Evolutionary conservation across 768 basidiomycete genomes (phyloP).

Genomic region (Hygrocybe coccinea): DNA sequence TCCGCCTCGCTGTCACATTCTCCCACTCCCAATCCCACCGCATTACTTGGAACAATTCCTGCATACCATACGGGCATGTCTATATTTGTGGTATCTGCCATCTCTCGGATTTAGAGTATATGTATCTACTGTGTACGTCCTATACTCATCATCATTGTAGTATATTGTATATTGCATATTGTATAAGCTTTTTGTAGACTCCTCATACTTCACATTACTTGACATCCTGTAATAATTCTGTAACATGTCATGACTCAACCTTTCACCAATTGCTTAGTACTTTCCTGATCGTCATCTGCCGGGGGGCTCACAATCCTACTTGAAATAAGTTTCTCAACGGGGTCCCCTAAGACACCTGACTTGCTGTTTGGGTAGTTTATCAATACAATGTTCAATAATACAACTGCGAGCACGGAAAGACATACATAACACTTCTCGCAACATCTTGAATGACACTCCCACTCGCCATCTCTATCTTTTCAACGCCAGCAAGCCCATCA

Average conservation of each 20-base stretch:
- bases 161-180: not conserved
- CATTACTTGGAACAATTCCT: not conserved
- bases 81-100: not conserved
- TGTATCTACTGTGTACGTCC: not conserved
- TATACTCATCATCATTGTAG: not conserved
- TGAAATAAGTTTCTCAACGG: slow-evolving; percentile 38
- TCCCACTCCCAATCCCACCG: not conserved
- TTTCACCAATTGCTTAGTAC: not conserved
- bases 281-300: slow-evolving; percentile 30
- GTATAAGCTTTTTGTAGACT: not conserved
- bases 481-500: slow-evolving; percentile 61
- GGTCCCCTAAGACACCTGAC: slow-evolving; percentile 29
- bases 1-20: not conserved
- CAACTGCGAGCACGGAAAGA: slow-evolving; percentile 21
- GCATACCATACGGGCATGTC: not conserved
- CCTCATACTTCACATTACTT: too few species aligned
- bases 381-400: not conserved
- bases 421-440: slow-evolving; percentile 57
- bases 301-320: slow-evolving; percentile 56
- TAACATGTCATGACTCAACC: too few species aligned
- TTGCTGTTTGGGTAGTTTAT: slow-evolving; percentile 9
- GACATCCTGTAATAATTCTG: too few species aligned
- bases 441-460: slow-evolving; percentile 70
- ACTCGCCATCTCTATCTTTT: slow-evolving; percentile 74
- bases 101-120: not conserved